phyloP scores from a whole-genome alignment of 257 asterid genomes.

The Plectranthus barbatus region DNA sequence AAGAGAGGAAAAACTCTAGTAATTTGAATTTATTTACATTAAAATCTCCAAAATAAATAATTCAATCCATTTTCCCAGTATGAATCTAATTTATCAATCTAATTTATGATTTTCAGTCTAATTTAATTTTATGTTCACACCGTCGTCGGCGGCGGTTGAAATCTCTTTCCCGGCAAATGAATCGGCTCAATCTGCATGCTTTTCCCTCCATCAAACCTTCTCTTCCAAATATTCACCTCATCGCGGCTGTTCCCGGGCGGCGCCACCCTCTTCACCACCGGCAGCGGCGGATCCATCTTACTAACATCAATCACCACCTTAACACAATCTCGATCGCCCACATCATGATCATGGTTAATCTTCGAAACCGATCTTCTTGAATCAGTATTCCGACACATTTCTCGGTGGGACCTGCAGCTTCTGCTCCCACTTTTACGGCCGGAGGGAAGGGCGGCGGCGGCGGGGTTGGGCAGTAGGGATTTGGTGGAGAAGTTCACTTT shows the following conservation, averaged over 20 bases:
- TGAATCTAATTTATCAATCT: no score
- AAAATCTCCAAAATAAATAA: conserved; percentile 6
- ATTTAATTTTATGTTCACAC: conserved; percentile 14
- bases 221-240: conserved; percentile 70
- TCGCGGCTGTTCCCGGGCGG: conserved; percentile 20
- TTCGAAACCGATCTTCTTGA: conserved; percentile 17
- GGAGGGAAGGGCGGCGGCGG: conserved; percentile 5
- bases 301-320: conserved; percentile 31
- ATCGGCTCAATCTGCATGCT: conserved; percentile 50
- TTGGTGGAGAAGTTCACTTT: conserved; percentile 31
- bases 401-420: conserved; percentile 23
- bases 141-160: conserved; percentile 39
- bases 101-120: no score
- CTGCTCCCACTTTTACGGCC: conserved; percentile 17
- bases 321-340: neutral
- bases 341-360: neutral
- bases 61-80: neutral
- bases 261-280: conserved; percentile 56
- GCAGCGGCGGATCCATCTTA: conserved; percentile 89
- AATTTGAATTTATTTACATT: conserved; percentile 18
- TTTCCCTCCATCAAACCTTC: conserved; percentile 50
- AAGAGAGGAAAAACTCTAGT: neutral
- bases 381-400: conserved; percentile 2
- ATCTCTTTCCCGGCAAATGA: conserved; percentile 33
- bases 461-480: conserved; percentile 16